phyloP scores from a whole-genome alignment of 1,284 basidiomycete genomes.

The Chiua sp. region DNA sequence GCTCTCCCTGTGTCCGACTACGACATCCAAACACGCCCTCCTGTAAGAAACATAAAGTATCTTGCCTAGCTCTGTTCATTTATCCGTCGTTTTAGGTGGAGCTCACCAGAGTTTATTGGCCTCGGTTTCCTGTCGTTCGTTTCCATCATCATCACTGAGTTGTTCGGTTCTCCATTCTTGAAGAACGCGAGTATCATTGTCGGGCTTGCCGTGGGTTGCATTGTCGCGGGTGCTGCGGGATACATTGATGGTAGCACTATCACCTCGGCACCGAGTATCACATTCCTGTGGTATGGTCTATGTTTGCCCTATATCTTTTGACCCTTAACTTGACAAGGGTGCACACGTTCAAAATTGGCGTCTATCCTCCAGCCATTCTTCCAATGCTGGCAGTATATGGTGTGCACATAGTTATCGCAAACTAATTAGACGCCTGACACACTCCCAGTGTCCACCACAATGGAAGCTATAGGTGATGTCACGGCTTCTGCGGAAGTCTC shows the following conservation, averaged over 20 bases:
- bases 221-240: conserved; percentile 76
- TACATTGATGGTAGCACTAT: conserved; percentile 74
- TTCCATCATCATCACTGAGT: conserved; percentile 76
- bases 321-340: conserved; percentile 52
- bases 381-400: conserved; percentile 85
- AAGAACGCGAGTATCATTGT: conserved; percentile 80
- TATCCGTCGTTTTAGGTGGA: conserved; percentile 56
- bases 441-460: conserved; percentile 66
- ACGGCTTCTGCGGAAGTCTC: conserved; percentile 87
- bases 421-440: background rate
- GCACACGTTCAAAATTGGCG: conserved; percentile 76
- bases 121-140: conserved; percentile 86
- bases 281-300: conserved; percentile 68
- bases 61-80: background rate
- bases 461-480: conserved; percentile 90
- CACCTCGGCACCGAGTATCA: conserved; percentile 69
- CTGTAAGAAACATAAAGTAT: conserved; percentile 30
- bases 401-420: conserved; percentile 34
- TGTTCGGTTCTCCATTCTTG: conserved; percentile 84
- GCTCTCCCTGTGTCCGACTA: conserved; percentile 74
- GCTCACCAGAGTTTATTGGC: conserved; percentile 82
- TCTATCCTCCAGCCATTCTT: conserved; percentile 84
- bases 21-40: conserved; percentile 60
- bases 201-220: conserved; percentile 78
- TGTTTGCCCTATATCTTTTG: background rate